Conservation (phyloP, 352 stramenopile species). For the Phytophthora idaei region DNA sequence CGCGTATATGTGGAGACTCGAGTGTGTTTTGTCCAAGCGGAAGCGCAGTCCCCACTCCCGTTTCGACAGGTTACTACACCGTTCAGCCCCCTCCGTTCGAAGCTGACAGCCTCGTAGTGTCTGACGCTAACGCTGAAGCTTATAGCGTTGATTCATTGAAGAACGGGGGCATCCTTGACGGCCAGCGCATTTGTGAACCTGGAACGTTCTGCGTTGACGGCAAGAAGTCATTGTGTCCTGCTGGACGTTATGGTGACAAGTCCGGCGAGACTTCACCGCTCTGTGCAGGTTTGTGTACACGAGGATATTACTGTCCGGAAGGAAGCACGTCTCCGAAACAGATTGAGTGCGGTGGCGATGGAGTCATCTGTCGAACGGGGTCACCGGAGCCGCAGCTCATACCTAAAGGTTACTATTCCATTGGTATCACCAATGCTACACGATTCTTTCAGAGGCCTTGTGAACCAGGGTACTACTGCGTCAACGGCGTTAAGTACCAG, state of each 20-base stretch:
- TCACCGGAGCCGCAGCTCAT: constrained; percentile 42
- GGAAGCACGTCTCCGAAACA: constrained; percentile 52
- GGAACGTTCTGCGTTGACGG: constrained; percentile 75
- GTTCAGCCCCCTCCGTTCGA: constrained; percentile 23
- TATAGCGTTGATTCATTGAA: constrained; percentile 8
- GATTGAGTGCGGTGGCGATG: constrained; percentile 46
- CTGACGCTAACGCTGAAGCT: constrained; percentile 8
- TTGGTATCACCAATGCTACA: constrained; percentile 60
- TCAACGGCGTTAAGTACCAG: constrained; percentile 61
- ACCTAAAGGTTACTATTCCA: constrained; percentile 66
- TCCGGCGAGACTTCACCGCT: constrained; percentile 52
- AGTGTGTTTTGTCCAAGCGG: constrained; percentile 69
- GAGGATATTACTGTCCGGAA: constrained; percentile 70
- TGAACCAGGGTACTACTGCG: constrained; percentile 78
- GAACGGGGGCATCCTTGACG: constrained; percentile 48
- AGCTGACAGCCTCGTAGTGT: not conserved
- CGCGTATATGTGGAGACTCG: constrained; percentile 35
- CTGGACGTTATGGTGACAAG: constrained; percentile 57
- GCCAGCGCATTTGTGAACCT: constrained; percentile 60
- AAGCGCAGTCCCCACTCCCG: constrained; percentile 55
- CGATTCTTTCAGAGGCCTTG: constrained; percentile 70
- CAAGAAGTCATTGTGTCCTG: constrained; percentile 59
- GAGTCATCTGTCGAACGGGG: constrained; percentile 60
- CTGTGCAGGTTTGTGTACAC: constrained; percentile 64
- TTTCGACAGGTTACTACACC: constrained; percentile 71